A percentile compares a stretch with the other conserved stretches of the same genome.
phyloP scores from a whole-genome alignment of 306 rosid species.

The Lablab purpureus region DNA sequence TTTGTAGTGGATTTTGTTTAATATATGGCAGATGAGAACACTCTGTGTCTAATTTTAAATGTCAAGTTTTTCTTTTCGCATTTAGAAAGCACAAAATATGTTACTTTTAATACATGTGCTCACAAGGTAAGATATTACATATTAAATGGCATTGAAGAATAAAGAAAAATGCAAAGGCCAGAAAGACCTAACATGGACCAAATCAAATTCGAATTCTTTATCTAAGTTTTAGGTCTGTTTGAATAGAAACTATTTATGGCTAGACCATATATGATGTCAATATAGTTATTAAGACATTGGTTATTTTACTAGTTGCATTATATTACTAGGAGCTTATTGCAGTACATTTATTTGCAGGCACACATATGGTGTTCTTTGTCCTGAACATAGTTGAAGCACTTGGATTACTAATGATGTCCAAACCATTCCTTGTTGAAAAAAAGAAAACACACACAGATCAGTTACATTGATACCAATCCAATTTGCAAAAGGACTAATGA shows the following conservation, averaged over 20 bases:
- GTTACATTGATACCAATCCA: constrained; percentile 37
- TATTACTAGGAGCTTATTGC: not conserved
- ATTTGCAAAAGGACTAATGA: not conserved
- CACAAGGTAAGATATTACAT: not conserved
- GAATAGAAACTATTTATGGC: not conserved
- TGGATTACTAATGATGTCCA: constrained; percentile 58
- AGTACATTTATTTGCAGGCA: constrained; percentile 47
- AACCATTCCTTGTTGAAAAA: constrained; percentile 52
- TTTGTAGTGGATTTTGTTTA: not conserved
- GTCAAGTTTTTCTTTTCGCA: not conserved
- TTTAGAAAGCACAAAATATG: not conserved
- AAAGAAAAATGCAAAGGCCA: too few species aligned
- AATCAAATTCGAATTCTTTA: too few species aligned
- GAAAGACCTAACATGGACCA: too few species aligned
- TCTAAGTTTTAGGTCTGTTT: not conserved
- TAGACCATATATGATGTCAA: not conserved
- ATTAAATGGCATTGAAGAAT: too few species aligned
- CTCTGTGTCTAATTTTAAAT: not conserved
- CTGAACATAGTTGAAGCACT: constrained; percentile 49
- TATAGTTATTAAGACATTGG: not conserved
- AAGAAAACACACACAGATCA: constrained; percentile 22
- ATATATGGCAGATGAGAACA: not conserved
- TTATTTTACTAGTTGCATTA: not conserved
- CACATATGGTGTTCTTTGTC: constrained; percentile 50
- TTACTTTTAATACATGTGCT: not conserved